Base-by-base conservation (phyloP, 352 stramenopile species). In the Pythium biforme region DNA sequence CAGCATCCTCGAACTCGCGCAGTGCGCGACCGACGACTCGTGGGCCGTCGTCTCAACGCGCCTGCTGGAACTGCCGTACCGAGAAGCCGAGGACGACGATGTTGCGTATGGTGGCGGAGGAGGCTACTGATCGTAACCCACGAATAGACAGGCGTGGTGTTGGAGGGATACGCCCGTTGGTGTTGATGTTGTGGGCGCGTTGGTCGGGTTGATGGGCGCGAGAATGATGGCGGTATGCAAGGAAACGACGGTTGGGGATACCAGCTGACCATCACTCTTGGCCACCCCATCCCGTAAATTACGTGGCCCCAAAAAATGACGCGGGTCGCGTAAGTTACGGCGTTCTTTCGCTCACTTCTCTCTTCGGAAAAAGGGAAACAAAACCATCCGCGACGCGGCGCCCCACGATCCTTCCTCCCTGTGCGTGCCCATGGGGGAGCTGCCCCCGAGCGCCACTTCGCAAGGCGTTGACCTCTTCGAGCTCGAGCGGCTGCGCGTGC, bases 1-100 rank as follows among this genome's bases (percentile, higher is more conserved):
- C 54, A 89, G 74, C 15, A 81, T 90, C n/a, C 60, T 93, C 5
- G 68, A 91, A 59, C 68, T 93, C 0, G 79, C 83, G 47, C 82
- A 83, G 68, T 66, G 76, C 37, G 17, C 52, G 8, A 60, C 70
- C 11, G 79, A 89, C 37, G 76, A 70, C 40, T 73, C 75, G 46
- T 92, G 83, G 83, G 29, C 46, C 45, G 59, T 92, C 27, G 68
- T 69, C 31, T 66, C 71, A 11, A 43, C 14, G 10, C 60, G 60
- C 15, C 22, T 68, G 49, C 27, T 59, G 25, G 49, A 63, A 8
- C 41, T 72, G 53, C 55, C 63, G 5, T 62, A 52, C 22, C 31
- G 17, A 26, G 54, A 68, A 37, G 54, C 59, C 11, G 48, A 62
- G 34, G 40, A 55, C 37, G 46, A 55, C 3, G 29, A n/a, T 23